phyloP scores from a whole-genome alignment of 2,329 filamentous ascomycete species.

The Colletotrichum musae region DNA sequence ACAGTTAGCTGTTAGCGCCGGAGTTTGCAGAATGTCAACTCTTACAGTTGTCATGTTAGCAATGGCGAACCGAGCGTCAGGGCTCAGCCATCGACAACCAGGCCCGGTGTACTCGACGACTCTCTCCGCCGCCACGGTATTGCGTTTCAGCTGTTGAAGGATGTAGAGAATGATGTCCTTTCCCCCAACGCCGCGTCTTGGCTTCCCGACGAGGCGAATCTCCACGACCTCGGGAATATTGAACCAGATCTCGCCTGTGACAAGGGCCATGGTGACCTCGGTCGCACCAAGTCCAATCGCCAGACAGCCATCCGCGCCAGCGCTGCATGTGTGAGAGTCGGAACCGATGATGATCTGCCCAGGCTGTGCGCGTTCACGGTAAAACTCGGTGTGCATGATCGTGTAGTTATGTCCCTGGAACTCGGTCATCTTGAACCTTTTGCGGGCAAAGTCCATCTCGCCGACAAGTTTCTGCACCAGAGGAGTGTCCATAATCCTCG shows the following conservation, averaged over 20 bases:
- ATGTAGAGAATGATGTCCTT: conserved; percentile 58
- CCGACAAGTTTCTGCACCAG: conserved; percentile 28
- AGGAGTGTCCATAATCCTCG: conserved; percentile 42
- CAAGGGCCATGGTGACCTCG: conserved; percentile 54
- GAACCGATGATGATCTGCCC: conserved; percentile 56
- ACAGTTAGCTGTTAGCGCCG: not conserved
- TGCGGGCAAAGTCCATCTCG: conserved; percentile 30
- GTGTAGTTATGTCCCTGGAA: conserved; percentile 55
- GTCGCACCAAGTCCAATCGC: conserved; percentile 55
- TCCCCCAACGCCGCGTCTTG: conserved; percentile 51
- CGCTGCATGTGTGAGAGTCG: conserved; percentile 56
- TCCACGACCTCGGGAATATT: conserved; percentile 54
- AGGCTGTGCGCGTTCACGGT: conserved; percentile 53
- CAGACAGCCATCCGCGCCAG: conserved; percentile 53
- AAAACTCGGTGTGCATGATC: conserved; percentile 59
- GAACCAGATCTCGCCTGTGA: conserved; percentile 57
- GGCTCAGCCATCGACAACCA: conserved; percentile 49
- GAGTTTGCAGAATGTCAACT: conserved; percentile 1
- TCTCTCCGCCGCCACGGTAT: conserved; percentile 55
- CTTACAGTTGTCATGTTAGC: conserved; percentile 49
- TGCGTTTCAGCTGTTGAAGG: conserved; percentile 53
- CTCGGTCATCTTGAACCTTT: conserved; percentile 35
- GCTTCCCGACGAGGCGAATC: conserved; percentile 51
- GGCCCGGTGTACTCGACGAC: conserved; percentile 56
- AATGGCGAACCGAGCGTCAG: conserved; percentile 57